Evolutionary conservation across 2,329 filamentous ascomycete genomes (phyloP), one percentile per base, ranked within the genome.

Genomic region (Aspergillus oerlinghausenensis): DNA sequence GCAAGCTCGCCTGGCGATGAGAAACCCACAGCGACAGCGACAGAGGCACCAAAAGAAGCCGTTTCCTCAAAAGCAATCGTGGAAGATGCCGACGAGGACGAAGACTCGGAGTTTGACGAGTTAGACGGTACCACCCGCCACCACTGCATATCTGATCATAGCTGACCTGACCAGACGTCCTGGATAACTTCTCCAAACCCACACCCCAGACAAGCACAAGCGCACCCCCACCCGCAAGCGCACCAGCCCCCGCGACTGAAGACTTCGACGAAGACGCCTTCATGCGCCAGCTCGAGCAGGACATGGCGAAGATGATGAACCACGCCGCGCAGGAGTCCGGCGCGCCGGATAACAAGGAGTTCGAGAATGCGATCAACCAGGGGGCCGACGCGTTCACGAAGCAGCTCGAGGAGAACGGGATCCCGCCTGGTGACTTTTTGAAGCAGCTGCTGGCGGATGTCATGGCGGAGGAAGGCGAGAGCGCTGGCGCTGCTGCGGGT

Each of bases 31-130:
- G 17, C 55, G 8, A 49, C 52, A 28, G 53, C 11, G 11, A 6
- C 32, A 55, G 21, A 25, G 25, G 49, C 56, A 32, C 40, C 55
- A 50, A 29, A 29, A 4, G 55, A 47, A 49, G n/a, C 51, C 45
- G 28, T 43, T 55, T 54, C 60, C 50, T 49, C 49, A 48, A 38
- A 29, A 21, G n/a, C n/a, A 3, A 29, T 45, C 35, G 29, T 57
- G 43, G 43, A 60, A 25, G 61, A 64, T 26, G 32, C 11, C 4
- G 83, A 82, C 23, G 83, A 88, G 63, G 86, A 88, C 17, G 88
- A 92, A 21, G 93, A 97, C 67, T 93, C 92, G 6, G 93, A 97
- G 63, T 92, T 96, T 74, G 94, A 97, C 68, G 94, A 97, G 68
- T 79, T 99, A 48, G 94, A 99, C 75, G 91, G 90, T 90, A 74